phyloP scores from a whole-genome alignment of 108 stramenopile species.

The Nitzschia sp. region DNA sequence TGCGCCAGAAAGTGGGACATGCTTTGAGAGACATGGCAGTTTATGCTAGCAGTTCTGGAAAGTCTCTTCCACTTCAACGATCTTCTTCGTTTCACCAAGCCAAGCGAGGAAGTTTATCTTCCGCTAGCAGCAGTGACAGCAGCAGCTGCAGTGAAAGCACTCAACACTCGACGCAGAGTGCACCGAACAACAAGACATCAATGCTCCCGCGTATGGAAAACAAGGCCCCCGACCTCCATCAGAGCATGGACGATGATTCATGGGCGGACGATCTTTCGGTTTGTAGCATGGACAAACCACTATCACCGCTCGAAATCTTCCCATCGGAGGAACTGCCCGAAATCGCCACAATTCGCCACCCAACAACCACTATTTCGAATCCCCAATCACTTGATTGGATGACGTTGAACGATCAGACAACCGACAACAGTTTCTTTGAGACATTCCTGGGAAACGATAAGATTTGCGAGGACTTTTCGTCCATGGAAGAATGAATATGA shows the following conservation, averaged over 20 bases:
- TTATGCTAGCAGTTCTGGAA: not conserved
- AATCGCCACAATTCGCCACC: too few species aligned
- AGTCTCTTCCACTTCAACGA: too few species aligned
- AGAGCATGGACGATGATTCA: not conserved
- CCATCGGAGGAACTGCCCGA: too few species aligned
- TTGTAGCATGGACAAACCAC: not conserved
- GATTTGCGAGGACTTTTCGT: too few species aligned
- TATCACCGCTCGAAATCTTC: not conserved
- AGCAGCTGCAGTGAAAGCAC: not conserved
- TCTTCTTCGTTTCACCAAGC: not conserved
- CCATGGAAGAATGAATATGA: too few species aligned
- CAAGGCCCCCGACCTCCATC: not conserved
- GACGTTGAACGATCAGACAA: too few species aligned
- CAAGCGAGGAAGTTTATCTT: not conserved
- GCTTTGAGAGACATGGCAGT: slow-evolving; percentile 38
- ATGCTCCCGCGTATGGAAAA: not conserved
- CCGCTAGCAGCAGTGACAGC: not conserved
- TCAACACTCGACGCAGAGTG: not conserved
- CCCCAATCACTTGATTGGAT: too few species aligned
- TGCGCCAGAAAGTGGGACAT: slow-evolving; percentile 38
- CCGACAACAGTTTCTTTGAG: too few species aligned
- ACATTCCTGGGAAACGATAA: too few species aligned
- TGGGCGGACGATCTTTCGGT: slow-evolving; percentile 4
- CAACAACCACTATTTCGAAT: too few species aligned
- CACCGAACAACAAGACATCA: not conserved